Base-by-base conservation (phyloP, 2,329 filamentous ascomycete genomes). In the Pestalotiopsis sp. region DNA sequence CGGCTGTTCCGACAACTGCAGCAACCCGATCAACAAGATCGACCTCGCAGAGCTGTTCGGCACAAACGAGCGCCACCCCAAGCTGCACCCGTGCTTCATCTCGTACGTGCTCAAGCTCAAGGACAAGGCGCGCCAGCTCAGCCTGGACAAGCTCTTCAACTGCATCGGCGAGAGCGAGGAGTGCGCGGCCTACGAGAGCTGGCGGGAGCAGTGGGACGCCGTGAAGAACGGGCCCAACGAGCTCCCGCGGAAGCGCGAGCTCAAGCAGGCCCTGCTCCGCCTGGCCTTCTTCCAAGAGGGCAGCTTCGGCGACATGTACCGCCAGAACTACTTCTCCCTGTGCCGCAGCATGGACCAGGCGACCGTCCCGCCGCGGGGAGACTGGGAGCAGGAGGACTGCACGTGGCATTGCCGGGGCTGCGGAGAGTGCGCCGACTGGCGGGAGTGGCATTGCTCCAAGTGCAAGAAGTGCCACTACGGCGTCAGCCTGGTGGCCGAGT, bases 381-480 rank as follows among this genome's bases (percentile, higher is more conserved):
- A 36, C 6, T 59, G 57, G 23, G 57, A 59, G 14, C 57, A 36
- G 14, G 57, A 59, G 12, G 57, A 59, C 14, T 59, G 57, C 23
- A 59, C 27, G 27, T 59, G 57, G 57, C 23, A 59, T 17, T 59
- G 57, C 57, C 27, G 57, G 23, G 27, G 27, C 23, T 59, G 57
- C 14, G 57, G 57, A 17, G 57, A 59, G 27, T 59, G 57, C 57
- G 23, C 23, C 23, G 57, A 59, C 20, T 59, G 57, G 27, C 57
- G 57, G 14, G 57, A 59, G 20, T 59, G 57, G 57, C 57, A 59
- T 59, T 52, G 45, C 45, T 59, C 57, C 13, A 59, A 59, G 57
- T 59, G 57, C 57, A 59, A 59, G 27, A 36, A 59, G 23, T 59
- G 57, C 17, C 57, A 59, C 27, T 59, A 59, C 4, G 57, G 57